Evolutionary conservation across 192 early-diverging fungal genomes (phyloP), one percentile per base, ranked within the genome.

Genomic region (Coemansia sp.): DNA sequence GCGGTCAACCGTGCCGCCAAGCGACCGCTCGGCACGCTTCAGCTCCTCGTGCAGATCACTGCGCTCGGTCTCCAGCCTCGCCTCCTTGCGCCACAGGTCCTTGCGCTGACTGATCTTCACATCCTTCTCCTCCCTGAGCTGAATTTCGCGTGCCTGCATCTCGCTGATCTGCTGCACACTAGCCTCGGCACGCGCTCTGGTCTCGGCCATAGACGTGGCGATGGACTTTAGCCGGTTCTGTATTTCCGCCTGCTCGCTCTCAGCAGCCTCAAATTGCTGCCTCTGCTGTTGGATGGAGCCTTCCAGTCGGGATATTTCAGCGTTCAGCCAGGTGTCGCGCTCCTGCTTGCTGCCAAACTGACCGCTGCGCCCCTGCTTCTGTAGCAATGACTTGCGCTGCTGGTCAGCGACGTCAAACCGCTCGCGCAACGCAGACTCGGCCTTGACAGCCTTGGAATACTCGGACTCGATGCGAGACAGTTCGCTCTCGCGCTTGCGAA

Each of bases 41-140:
- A 89, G 76, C 65, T 95, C 92, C 43, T 93, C 89, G 42, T 88
- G 85, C 37, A 87, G 72, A 35, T 89, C 90, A 38, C 87, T 85
- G 28, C 88, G 43, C 23, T 86, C 83, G 3, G 88, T 85, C 59
- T 88, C 89, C 43, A 89, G 59, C 37, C 87, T 79, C 13, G 90
- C 88, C 65, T 96, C 95, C 62, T 93, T 90, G 64, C 94, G 87
- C 97, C 97, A 99, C 8, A 91, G 59, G 59, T 91, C 89, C 77
- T 91, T 93, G 70, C 83, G 78, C 56, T 69, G 48, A 50, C 68
- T 71, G 60, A 61, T 61, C 35, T 79, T 72, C 16, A 37, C 35
- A 20, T 82, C 83, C n/a, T 63, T 64, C 4, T 76, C 75, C 55
- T 79, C 77, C 60, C 66, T 77, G 6, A 84, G 62, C 60, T 70